Base-by-base conservation (phyloP, 2,329 filamentous ascomycete genomes). In the Talaromyces verruculosus region DNA sequence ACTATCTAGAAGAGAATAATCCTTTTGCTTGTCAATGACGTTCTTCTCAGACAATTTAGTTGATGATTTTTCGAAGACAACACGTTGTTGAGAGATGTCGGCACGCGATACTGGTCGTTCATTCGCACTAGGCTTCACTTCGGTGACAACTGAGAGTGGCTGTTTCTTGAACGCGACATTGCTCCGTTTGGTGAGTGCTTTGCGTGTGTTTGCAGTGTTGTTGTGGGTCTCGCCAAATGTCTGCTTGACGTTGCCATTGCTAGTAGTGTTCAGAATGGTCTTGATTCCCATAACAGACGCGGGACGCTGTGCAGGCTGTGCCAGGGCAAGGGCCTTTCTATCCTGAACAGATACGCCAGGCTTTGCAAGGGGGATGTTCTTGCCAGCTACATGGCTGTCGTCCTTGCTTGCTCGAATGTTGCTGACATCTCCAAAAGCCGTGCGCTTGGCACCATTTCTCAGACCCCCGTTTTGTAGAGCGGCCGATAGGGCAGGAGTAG, bases 341-440 rank as follows among this genome's bases (percentile, higher is more conserved):
- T 80, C 73, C 65, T 76, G 67, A 35, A 68, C 67, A 62, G 70
- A 61, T 10, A 68, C 57, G 25, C 67, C 67, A n/a, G 70, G 65
- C 69, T 80, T 80, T 51, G 75, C 66, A 39, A 73, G 73, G 33
- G 69, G 74, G 41, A 78, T 79, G 47, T 79, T 78, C 74, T 86
- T 87, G 66, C 78, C 80, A 33, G 75, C 70, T 30, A 86, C 73
- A 62, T 80, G 80, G 43, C 81, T 82, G 71, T 90, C 88, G 75
- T 90, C 88, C 71, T 86, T 85, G 61, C 75, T 78, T 3, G 73
- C 71, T 19, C 76, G 75, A 37, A 83, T 88, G 74, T 93, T 94
- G 82, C 91, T 95, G 68, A 95, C 85, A 76, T 96, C 93, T 60
- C 87, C 91, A 78, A 96, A 93, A 13, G 88, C 91, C 68, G 89